Conservation (phyloP, 73 alveolate genomes). For the Paramecium pentaurelia region DNA sequence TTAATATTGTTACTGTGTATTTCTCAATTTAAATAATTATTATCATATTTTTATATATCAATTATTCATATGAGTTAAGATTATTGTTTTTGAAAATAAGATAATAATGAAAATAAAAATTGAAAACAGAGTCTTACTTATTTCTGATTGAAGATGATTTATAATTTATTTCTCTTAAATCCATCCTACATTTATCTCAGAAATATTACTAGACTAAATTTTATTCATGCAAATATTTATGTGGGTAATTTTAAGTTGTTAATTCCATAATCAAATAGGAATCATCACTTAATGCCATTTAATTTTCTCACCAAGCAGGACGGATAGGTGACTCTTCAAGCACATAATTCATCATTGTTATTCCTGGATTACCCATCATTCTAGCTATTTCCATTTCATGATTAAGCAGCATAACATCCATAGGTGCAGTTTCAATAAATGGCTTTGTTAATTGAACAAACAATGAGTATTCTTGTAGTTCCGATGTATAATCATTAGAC, state of each 20-base stretch:
- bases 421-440: not conserved
- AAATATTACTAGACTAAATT: not conserved
- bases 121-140: not conserved
- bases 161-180: not conserved
- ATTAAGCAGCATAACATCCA: not conserved
- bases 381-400: conserved; percentile 19
- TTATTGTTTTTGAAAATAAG: not conserved
- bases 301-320: not conserved
- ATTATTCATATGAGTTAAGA: not conserved
- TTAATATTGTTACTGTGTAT: not conserved
- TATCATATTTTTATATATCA: not conserved
- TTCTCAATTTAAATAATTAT: not conserved
- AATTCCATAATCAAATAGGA: not conserved
- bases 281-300: not conserved
- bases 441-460: not conserved
- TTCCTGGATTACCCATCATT: conserved; percentile 17
- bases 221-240: not conserved
- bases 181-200: not conserved
- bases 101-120: not conserved
- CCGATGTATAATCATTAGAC: not conserved
- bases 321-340: not conserved
- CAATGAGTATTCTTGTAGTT: not conserved
- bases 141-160: not conserved
- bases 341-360: not conserved
- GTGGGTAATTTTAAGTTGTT: not conserved